These are phyloP conservation scores for Amphichorda felina DNA, from an alignment of 2,329 filamentous ascomycete species.

Conservation along the genomic window DNA sequence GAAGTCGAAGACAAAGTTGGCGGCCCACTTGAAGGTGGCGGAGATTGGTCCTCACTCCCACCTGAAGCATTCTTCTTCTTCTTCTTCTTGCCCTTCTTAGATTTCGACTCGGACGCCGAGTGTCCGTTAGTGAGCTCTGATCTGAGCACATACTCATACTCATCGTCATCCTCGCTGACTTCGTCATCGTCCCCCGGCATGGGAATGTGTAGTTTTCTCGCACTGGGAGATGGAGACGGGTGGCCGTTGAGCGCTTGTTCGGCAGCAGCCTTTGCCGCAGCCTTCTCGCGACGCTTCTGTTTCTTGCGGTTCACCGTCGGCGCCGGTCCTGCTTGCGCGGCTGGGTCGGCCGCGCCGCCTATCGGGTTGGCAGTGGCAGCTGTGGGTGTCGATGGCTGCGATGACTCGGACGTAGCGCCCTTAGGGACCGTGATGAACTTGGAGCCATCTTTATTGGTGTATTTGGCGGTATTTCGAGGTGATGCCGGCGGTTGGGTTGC, in stretches of 20 bases:
- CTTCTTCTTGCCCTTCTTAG: slow-evolving; percentile 57
- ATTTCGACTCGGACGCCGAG: slow-evolving; percentile 20
- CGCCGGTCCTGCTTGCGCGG: slow-evolving; percentile 13
- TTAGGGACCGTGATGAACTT: slow-evolving; percentile 58
- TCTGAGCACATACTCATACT: slow-evolving; percentile 25
- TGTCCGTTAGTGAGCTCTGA: slow-evolving; percentile 15
- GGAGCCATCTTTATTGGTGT: slow-evolving; percentile 57
- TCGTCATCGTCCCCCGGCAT: slow-evolving; percentile 32
- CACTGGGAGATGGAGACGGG: slow-evolving; percentile 19
- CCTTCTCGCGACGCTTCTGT: slow-evolving; percentile 84
- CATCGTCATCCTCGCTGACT: slow-evolving; percentile 43
- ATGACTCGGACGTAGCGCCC: slow-evolving; percentile 36
- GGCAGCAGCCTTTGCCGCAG: slow-evolving; percentile 54
- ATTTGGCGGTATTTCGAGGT: slow-evolving; percentile 44
- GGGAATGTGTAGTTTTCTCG: slow-evolving; percentile 10
- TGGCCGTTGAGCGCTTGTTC: slow-evolving; percentile 28
- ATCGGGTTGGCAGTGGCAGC: slow-evolving; percentile 25
- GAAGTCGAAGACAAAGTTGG: slow-evolving; percentile 8
- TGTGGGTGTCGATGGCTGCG: slow-evolving; percentile 39
- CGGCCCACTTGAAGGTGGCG: background rate
- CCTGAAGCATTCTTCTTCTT: slow-evolving; percentile 40
- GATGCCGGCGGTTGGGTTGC: slow-evolving; percentile 36
- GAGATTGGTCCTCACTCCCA: background rate
- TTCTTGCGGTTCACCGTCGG: slow-evolving; percentile 78
- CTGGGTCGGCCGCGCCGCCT: slow-evolving; percentile 14